A percentile compares a stretch with the other conserved stretches of the same genome.
Conservation (phyloP, 1,284 basidiomycete species). For the Ganoderma multipileum region DNA sequence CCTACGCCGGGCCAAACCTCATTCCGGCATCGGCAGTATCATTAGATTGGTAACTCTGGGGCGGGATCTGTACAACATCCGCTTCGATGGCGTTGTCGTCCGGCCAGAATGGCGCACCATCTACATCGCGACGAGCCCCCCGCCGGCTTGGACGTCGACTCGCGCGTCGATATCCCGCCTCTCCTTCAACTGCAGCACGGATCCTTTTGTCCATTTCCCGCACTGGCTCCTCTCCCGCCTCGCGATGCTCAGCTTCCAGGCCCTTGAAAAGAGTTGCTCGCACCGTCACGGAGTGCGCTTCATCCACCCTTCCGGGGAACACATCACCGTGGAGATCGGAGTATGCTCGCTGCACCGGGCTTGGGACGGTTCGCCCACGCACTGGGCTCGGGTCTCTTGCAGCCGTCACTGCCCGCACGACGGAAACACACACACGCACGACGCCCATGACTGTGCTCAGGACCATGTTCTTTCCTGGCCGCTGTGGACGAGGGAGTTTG, state of each 20-base stretch:
- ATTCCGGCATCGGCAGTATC: background rate
- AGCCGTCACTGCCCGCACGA: background rate
- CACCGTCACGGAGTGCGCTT: background rate
- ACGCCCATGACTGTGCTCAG: conserved; percentile 3
- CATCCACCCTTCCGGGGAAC: background rate
- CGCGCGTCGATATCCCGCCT: background rate
- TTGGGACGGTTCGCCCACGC: background rate
- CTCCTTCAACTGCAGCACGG: background rate
- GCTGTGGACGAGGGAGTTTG: background rate
- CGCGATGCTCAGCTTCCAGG: background rate
- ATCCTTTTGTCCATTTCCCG: background rate
- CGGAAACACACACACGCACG: background rate
- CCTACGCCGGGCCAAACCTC: background rate
- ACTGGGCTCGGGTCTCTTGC: conserved; percentile 2
- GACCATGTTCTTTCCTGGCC: conserved; percentile 5
- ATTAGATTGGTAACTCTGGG: background rate
- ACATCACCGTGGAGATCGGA: conserved; percentile 2
- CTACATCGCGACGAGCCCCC: background rate
- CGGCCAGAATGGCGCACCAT: background rate
- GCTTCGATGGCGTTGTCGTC: background rate
- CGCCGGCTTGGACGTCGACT: background rate
- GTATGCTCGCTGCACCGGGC: background rate
- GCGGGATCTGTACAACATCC: background rate
- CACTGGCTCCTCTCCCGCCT: conserved; percentile 2
- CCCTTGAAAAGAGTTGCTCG: background rate